Conservation (phyloP, 2,329 filamentous ascomycete genomes). For the Metarhizium brunneum region DNA sequence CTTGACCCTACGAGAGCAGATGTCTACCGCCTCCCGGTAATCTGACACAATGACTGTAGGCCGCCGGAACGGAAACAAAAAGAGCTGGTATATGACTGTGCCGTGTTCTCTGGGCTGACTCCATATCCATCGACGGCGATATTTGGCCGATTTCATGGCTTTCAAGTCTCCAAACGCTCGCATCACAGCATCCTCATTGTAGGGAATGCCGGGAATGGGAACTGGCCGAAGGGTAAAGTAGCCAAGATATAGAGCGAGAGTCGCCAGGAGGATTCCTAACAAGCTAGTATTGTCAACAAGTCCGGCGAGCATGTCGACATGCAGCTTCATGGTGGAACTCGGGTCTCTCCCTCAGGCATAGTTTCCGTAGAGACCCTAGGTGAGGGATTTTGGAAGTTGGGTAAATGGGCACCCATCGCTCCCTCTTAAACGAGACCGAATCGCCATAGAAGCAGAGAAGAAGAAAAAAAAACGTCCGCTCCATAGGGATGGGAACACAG, state of each 20-base stretch:
- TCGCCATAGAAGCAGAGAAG: too few species aligned
- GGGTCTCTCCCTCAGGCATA: neutral
- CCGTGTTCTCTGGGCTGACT: slow-evolving; percentile 16
- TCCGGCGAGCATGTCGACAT: neutral
- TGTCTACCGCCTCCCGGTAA: slow-evolving; percentile 23
- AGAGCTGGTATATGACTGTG: slow-evolving; percentile 23
- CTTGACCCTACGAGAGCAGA: slow-evolving; percentile 19
- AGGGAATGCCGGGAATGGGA: slow-evolving; percentile 18
- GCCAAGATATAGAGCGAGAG: slow-evolving; percentile 1
- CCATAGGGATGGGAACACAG: too few species aligned
- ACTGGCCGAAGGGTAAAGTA: slow-evolving; percentile 9
- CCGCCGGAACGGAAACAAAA: slow-evolving; percentile 20
- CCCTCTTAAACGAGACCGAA: too few species aligned
- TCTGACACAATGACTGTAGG: slow-evolving; percentile 24
- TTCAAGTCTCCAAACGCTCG: slow-evolving; percentile 15
- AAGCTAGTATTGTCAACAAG: neutral
- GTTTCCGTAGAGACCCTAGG: neutral
- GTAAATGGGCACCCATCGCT: too few species aligned
- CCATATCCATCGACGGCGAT: slow-evolving; percentile 17
- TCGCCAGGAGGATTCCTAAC: neutral
- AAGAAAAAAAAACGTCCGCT: too few species aligned
- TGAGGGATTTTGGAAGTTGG: too few species aligned
- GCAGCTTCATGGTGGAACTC: neutral
- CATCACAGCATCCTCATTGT: slow-evolving; percentile 12
- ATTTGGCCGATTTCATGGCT: slow-evolving; percentile 9